Conservation (phyloP, 139 green algal species). For the Picochlorum sp. region DNA sequence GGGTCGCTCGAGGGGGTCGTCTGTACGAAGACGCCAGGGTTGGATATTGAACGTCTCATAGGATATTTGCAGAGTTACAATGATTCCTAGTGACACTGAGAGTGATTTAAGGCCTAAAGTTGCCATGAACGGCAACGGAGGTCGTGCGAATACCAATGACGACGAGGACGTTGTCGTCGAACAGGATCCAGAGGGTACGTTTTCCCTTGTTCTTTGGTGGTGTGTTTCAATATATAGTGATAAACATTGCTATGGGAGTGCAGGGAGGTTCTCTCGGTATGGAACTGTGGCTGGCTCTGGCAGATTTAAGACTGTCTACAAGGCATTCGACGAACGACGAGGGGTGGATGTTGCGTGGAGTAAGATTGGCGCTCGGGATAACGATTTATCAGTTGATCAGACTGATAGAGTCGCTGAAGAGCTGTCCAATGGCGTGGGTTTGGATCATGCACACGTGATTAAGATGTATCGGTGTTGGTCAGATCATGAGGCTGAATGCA, state of each 20-base stretch:
- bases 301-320: conserved; percentile 78
- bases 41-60: no score
- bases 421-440: conserved; percentile 62
- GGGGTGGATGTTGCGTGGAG: conserved; percentile 88
- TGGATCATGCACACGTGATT: conserved; percentile 89
- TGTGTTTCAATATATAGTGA: no score
- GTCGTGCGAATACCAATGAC: no score
- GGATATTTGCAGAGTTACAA: no score
- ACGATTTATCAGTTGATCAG: conserved; percentile 55
- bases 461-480: conserved; percentile 74
- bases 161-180: no score
- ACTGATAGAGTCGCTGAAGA: conserved; percentile 59
- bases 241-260: not conserved
- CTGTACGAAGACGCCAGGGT: no score
- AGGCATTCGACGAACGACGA: conserved; percentile 68
- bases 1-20: no score
- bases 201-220: no score
- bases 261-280: conserved; percentile 68
- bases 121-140: no score
- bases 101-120: no score
- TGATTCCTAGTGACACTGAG: no score
- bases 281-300: conserved; percentile 56
- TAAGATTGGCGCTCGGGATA: conserved; percentile 56
- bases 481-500: conserved; percentile 49
- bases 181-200: no score